phyloP scores from a whole-genome alignment of 1,284 basidiomycete genomes.

The Ustanciosporium gigantosporum region DNA sequence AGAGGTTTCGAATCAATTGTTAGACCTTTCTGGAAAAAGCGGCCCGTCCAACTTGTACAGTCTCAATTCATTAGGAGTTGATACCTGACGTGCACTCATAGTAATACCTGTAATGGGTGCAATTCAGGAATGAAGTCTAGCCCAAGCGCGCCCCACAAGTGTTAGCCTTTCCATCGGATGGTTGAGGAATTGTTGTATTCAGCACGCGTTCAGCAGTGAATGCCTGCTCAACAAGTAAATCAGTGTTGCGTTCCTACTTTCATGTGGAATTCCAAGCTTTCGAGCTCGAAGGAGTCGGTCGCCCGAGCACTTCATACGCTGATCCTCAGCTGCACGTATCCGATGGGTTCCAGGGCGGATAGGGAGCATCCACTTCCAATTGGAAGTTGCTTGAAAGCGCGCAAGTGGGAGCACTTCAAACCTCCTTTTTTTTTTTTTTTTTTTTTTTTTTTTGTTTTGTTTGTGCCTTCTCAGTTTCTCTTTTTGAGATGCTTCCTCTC shows the following conservation, averaged over 20 bases:
- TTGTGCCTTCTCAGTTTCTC: too few relatives aligned
- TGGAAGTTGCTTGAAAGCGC: slow-evolving; percentile 45
- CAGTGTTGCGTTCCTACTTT: slow-evolving; percentile 34
- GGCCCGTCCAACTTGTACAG: background rate
- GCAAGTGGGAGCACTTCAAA: slow-evolving; percentile 38
- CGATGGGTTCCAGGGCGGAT: slow-evolving; percentile 34
- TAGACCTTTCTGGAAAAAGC: too few relatives aligned
- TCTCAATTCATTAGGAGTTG: background rate
- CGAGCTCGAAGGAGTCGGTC: slow-evolving; percentile 48
- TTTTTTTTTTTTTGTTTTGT: too few relatives aligned
- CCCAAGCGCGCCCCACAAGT: slow-evolving; percentile 45
- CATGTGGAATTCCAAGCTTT: slow-evolving; percentile 29
- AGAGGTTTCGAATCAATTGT: too few relatives aligned
- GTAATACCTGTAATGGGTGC: slow-evolving; percentile 41
- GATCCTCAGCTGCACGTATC: slow-evolving; percentile 51
- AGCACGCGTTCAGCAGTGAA: slow-evolving; percentile 38
- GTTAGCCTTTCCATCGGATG: slow-evolving; percentile 45
- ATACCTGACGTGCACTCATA: background rate
- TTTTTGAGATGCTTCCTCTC: too few relatives aligned
- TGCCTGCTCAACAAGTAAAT: slow-evolving; percentile 43
- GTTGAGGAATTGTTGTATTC: slow-evolving; percentile 36
- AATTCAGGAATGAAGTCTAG: slow-evolving; percentile 41
- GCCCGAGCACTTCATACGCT: slow-evolving; percentile 45
- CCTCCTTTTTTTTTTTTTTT: slow-evolving; percentile 33
- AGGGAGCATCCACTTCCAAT: slow-evolving; percentile 35